Conservation (phyloP, 2,329 filamentous ascomycete genomes). For the Sclerotinia sclerotiorum region DNA sequence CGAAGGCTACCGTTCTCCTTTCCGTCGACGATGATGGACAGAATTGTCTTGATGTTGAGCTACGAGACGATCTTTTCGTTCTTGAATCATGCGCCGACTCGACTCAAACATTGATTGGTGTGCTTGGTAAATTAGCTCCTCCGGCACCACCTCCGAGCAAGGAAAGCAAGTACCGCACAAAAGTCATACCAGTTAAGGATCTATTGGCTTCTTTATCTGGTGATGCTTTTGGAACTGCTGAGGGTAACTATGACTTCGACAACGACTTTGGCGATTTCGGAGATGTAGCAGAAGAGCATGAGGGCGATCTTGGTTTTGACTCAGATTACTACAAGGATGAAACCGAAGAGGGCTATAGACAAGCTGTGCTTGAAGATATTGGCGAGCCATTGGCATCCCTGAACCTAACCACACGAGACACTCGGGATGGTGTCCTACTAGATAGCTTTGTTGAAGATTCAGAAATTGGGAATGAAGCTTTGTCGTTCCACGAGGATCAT, state of each 20-base stretch:
- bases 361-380: conserved; percentile 45
- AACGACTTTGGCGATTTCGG: conserved; percentile 58
- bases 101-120: conserved; percentile 82
- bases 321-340: conserved; percentile 51
- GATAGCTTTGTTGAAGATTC: conserved; percentile 45
- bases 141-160: conserved; percentile 75
- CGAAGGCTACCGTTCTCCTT: conserved; percentile 65
- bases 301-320: conserved; percentile 44
- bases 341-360: conserved; percentile 33
- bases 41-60: conserved; percentile 73
- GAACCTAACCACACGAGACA: conserved; percentile 42
- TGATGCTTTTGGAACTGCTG: conserved; percentile 69
- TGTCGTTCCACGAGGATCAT: conserved; percentile 76
- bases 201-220: conserved; percentile 88
- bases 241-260: conserved; percentile 63
- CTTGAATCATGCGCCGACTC: conserved; percentile 96
- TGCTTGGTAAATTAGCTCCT: conserved; percentile 77
- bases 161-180: conserved; percentile 81
- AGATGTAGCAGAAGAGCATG: conserved; percentile 47
- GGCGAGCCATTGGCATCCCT: conserved; percentile 34
- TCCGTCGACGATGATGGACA: conserved; percentile 54
- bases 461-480: conserved; percentile 55
- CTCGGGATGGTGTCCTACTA: conserved; percentile 49
- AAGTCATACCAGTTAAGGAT: conserved; percentile 81
- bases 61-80: conserved; percentile 83